Evolutionary conservation across 805 yeast species (phyloP).

Genomic region (Cyberlindnera mycetangii): DNA sequence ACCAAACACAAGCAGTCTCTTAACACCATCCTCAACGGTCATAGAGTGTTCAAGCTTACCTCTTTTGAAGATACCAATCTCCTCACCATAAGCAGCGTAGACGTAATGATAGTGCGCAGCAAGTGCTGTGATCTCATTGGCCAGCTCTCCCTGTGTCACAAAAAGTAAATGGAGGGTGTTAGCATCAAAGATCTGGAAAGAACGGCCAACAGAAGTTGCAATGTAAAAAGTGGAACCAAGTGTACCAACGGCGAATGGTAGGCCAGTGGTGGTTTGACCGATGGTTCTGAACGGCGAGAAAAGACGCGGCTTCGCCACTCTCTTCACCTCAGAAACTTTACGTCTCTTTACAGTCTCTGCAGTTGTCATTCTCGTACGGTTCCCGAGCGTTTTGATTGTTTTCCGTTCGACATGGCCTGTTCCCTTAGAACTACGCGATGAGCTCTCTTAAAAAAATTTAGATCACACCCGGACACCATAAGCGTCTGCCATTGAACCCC

Average conservation of each 20-base stretch:
- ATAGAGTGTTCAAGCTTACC: constrained; percentile 56
- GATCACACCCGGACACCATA: constrained; percentile 1
- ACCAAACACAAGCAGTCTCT: constrained; percentile 66
- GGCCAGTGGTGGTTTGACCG: constrained; percentile 85
- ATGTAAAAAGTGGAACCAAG: constrained; percentile 85
- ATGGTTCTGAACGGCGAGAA: constrained; percentile 86
- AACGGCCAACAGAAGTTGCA: constrained; percentile 84
- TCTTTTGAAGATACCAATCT: constrained; percentile 76
- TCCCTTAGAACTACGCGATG: not conserved
- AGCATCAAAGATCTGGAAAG: constrained; percentile 92
- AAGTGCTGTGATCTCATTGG: constrained; percentile 63
- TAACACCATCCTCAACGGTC: constrained; percentile 38
- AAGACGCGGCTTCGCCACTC: constrained; percentile 44
- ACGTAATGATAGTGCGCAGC: constrained; percentile 83
- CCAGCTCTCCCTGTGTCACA: constrained; percentile 78
- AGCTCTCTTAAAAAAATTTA: not conserved
- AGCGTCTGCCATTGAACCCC: not conserved
- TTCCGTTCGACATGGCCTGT: no score
- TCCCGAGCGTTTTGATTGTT: not conserved
- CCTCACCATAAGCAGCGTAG: constrained; percentile 69
- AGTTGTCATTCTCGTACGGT: constrained; percentile 8
- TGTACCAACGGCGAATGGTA: constrained; percentile 85
- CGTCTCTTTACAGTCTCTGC: constrained; percentile 19
- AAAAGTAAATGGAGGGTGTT: constrained; percentile 80
- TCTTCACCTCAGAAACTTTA: constrained; percentile 10